Evolutionary conservation across 2,329 filamentous ascomycete genomes (phyloP), one percentile per base, ranked within the genome.

Genomic region (Cercospora sojina): DNA sequence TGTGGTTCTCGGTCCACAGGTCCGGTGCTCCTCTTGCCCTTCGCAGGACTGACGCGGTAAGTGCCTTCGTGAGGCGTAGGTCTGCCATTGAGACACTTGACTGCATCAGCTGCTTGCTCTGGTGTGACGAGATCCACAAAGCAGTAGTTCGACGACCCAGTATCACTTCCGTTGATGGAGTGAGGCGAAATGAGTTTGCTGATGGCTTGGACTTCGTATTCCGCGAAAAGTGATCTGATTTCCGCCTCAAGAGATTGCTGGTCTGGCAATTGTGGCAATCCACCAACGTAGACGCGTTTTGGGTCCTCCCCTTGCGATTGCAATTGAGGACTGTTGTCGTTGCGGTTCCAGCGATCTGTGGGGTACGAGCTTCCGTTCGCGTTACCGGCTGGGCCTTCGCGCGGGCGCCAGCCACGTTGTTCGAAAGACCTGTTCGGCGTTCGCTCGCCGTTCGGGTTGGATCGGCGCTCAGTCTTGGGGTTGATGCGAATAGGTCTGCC

Each of bases 401-500:
- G 35, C 9, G 55, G 31, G n/a, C 62, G n/a, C 55, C 53, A 58
- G 9, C 62, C 62, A 20, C 56, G 55, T 5, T 58, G 55, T 9
- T 58, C 43, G 18, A 43, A 58, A 5, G 51, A 3, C 38, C 35
- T n/a, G 61, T 57, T 29, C 23, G 55, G 23, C 2, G 55, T 27
- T 23, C 55, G 53, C n/a, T 59, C 62, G 20, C 31, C 38, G 29
- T 38, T 59, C 12, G 27, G 55, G 13, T 35, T 51, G 27, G 55
- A 27, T 20, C 25, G 27, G 32, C 53, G 67, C 43, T 72, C 66
- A 16, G 72, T 72, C 49, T 74, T 72, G 32, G 68, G 67, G 29
- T 88, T 87, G 70, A 91, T 85, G 76, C 87, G 89, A 62, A 91
- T 78, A 0, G 83, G 80, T 7, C 89, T 84, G 27, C 85, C 85